Evolutionary conservation across 2,329 filamentous ascomycete genomes (phyloP), one percentile per base, ranked within the genome.

Genomic region (Apiospora malaysiana): DNA sequence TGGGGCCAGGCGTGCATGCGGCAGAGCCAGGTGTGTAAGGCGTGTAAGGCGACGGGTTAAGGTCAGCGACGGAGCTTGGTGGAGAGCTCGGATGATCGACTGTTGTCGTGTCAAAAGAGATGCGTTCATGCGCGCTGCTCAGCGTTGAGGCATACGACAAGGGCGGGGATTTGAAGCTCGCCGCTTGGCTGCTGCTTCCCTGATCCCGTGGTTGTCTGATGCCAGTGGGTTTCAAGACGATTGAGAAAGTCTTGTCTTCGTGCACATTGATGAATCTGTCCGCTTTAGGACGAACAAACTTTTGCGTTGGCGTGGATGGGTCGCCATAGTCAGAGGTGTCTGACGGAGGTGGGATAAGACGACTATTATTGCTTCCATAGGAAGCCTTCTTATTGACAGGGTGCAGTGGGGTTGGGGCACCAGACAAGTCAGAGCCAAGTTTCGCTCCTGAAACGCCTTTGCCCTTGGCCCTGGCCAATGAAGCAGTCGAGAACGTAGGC

Each of bases 191-290:
- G 70, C 76, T 75, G 45, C 76, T 51, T 12, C 56, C 56, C 56
- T 40, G 56, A 18, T 47, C 46, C 16, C 56, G 25, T 6, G 23
- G 67, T 51, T 49, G 14, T 27, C 77, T 71, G 66, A 71, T 47
- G 70, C 75, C 69, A 73, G 76, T 72, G 56, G 76, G 72, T 59
- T 79, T 81, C 40, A 81, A 77, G 37, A 85, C 79, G 46, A 90
- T 79, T 21, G 87, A 88, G 75, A 90, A 90, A 5, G 88, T 90
- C 79, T 89, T 89, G 78, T 90, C 86, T 7, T 87, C 78, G 74
- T 89, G 83, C 40, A 90, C 80, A 69, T 83, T 84, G 71, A 90
- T 84, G 42, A 85, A 77, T 72, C 84, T 85, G 69, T 81, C 80
- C 71, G 83, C 81, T 63, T 84, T 81, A 18, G 84, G 82, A 66